phyloP scores from a whole-genome alignment of 768 basidiomycete species.

The Phlegmacium glaucopus region DNA sequence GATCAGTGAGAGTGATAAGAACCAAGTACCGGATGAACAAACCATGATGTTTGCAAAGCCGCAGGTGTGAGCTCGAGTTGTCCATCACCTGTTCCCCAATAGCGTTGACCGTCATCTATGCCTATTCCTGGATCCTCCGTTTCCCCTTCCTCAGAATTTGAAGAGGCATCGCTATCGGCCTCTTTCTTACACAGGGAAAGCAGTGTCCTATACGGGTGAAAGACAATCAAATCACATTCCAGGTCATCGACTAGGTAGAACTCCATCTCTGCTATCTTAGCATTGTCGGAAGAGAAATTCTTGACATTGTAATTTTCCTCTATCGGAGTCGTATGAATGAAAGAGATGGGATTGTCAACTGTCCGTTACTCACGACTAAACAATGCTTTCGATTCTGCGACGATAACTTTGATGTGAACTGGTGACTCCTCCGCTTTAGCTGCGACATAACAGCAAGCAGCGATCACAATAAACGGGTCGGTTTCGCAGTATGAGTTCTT shows the following conservation, averaged over 20 bases:
- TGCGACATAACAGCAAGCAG: slow-evolving; percentile 93
- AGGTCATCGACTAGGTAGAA: slow-evolving; percentile 97
- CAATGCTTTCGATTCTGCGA: slow-evolving; percentile 73
- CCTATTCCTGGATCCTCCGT: slow-evolving; percentile 53
- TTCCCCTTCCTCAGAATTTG: slow-evolving; percentile 44
- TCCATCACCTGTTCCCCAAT: slow-evolving; percentile 81
- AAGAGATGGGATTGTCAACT: background rate
- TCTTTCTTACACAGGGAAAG: slow-evolving; percentile 72
- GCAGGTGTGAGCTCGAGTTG: slow-evolving; percentile 72
- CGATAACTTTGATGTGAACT: slow-evolving; percentile 89
- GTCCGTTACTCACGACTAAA: slow-evolving; percentile 59
- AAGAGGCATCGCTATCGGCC: slow-evolving; percentile 19
- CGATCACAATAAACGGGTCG: slow-evolving; percentile 89
- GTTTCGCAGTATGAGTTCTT: slow-evolving; percentile 96
- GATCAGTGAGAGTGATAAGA: slow-evolving; percentile 45
- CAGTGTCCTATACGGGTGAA: slow-evolving; percentile 93
- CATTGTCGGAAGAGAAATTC: slow-evolving; percentile 82
- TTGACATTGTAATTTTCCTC: slow-evolving; percentile 71
- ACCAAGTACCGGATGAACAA: slow-evolving; percentile 5
- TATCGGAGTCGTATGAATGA: slow-evolving; percentile 16
- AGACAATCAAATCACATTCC: slow-evolving; percentile 90
- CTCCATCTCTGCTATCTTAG: slow-evolving; percentile 97
- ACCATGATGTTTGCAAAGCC: slow-evolving; percentile 92
- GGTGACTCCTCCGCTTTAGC: slow-evolving; percentile 98
- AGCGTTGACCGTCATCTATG: slow-evolving; percentile 54